Base-by-base conservation (phyloP, 139 green algal genomes). In the Auxenochlorella pyrenoidosa region DNA sequence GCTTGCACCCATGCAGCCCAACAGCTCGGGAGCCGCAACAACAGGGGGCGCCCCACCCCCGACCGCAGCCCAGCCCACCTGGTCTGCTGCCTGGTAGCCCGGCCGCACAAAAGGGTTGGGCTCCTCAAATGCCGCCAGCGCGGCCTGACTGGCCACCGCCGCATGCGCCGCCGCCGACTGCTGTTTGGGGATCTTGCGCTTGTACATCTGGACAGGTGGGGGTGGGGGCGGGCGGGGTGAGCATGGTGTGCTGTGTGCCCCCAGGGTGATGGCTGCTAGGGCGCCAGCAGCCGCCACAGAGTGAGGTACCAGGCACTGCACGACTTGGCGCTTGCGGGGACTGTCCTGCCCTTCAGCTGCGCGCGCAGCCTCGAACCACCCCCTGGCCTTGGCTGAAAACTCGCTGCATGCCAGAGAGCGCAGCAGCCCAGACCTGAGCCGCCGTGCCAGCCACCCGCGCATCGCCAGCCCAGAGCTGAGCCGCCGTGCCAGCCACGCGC, bases 81-180 rank as follows among this genome's bases (percentile, higher is more conserved):
- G 82, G 32, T 86, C 82, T 24, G 83, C 83, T 34, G 70, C 70
- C 54, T 84, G 82, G 82, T 87, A 60, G 51, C 51, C 79, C 40
- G 78, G 78, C 71, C 70, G 80, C 86, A 85, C 80, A 60, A 85
- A 85, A 4, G 80, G 43, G 63, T 85, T 75, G 24, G 80, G 80
- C 28, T 75, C 80, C 41, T 85, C 80, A 60, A 63, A 85, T 0
- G 63, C 80, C 79, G 79, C 79, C 58, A 84, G 47, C 12, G 68
- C 68, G 16, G 79, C 70, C 38, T 58, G 40, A 79, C 28, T n/a
- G 44, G 51, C 86, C 43, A 68, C 59, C 76, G 85, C 85, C 78
- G 63, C 77, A 24, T 66, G 75, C 65, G 34, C 38, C 75, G 85
- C 85, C 36, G 63, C 41, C 36, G 32, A 47, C 41, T 58, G 63